Percentiles rank a stretch among this genome's conserved stretches.
Evolutionary conservation across 768 basidiomycete species (phyloP).

Genomic region (Pleurotus sapidus): DNA sequence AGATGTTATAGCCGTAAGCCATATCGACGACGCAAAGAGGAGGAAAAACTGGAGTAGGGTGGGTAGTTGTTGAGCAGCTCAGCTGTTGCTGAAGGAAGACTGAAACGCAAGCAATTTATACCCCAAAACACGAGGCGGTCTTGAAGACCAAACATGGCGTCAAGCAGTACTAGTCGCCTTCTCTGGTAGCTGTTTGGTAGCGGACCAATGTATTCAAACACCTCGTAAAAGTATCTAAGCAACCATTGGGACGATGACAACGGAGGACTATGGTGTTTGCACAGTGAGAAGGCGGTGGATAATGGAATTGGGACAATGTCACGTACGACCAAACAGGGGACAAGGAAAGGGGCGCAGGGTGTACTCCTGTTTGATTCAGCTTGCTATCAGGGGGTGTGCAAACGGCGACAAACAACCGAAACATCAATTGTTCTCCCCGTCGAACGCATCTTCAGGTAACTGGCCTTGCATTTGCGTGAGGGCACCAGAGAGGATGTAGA

Average conservation of each 20-base stretch:
- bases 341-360: neutral
- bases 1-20: slow-evolving; percentile 22
- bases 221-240: slow-evolving; percentile 1
- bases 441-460: slow-evolving; percentile 80
- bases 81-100: slow-evolving; percentile 1
- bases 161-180: neutral
- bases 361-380: neutral
- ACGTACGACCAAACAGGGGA: neutral
- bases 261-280: neutral
- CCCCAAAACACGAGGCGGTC: slow-evolving; percentile 1
- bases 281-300: neutral
- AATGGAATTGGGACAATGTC: slow-evolving; percentile 3
- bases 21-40: slow-evolving; percentile 22
- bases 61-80: slow-evolving; percentile 6
- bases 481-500: slow-evolving; percentile 80
- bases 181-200: neutral
- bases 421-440: slow-evolving; percentile 44
- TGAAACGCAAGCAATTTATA: neutral
- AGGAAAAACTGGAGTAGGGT: neutral
- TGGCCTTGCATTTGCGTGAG: slow-evolving; percentile 89
- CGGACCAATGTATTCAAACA: neutral
- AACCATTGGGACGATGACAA: slow-evolving; percentile 5
- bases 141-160: neutral
- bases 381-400: neutral
- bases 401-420: slow-evolving; percentile 10